These are phyloP conservation scores for Ascochyta lentis DNA, from an alignment of 2,329 filamentous ascomycete genomes.

Conservation along the genomic window DNA sequence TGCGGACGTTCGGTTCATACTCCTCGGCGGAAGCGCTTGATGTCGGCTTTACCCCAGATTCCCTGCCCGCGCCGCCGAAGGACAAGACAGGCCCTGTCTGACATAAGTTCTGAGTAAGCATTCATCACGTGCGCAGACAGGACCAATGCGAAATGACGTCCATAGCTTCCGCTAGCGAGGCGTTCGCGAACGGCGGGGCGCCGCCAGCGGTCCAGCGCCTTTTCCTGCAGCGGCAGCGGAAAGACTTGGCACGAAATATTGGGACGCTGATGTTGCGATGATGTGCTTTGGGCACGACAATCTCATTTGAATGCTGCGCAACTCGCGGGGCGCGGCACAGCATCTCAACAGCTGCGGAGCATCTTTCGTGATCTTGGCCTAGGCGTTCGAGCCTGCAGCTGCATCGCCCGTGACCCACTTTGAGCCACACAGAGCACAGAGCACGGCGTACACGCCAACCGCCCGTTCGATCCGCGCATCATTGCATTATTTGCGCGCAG, in stretches of 20 bases:
- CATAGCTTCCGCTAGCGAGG: background rate
- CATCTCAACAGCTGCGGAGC: background rate
- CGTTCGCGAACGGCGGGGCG: conserved; percentile 13
- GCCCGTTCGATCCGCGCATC: conserved; percentile 10
- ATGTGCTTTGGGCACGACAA: background rate
- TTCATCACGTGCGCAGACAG: conserved; percentile 3
- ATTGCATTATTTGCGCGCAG: conserved; percentile 8
- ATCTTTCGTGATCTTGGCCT: background rate
- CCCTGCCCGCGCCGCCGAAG: background rate
- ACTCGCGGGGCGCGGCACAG: conserved; percentile 4
- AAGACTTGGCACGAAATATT: background rate
- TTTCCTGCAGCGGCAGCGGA: background rate
- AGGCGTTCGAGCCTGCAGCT: conserved; percentile 2
- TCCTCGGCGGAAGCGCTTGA: conserved; percentile 11
- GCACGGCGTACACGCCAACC: conserved; percentile 3
- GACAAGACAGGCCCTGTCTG: background rate
- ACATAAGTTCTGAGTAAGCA: conserved; percentile 15
- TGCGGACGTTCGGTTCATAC: conserved; percentile 13
- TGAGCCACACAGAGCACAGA: background rate
- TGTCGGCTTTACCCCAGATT: conserved; percentile 19
- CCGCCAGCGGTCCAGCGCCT: background rate
- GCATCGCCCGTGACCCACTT: conserved; percentile 5
- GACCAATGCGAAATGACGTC: conserved; percentile 10
- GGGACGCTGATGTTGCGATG: background rate
- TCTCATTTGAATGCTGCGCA: background rate